Evolutionary conservation across 2,329 filamentous ascomycete species (phyloP).

Genomic region (Cercospora nicotianae): DNA sequence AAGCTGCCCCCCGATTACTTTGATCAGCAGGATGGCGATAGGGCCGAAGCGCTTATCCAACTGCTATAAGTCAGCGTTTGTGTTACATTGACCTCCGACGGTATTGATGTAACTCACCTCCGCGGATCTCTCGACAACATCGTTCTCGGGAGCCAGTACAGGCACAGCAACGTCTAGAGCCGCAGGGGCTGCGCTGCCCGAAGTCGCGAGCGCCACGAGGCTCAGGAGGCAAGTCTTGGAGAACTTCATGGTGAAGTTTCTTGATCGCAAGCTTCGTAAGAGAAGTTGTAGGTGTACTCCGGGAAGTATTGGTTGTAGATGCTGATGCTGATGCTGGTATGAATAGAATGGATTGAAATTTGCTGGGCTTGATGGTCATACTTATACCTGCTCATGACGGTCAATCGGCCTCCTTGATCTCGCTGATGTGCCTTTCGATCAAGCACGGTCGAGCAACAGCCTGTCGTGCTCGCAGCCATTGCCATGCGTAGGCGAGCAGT

Average conservation of each 20-base stretch:
- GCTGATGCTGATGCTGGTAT: not conserved
- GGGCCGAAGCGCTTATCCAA: not conserved
- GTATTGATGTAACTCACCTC: not conserved
- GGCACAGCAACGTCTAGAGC: not conserved
- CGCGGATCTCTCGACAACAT: not conserved
- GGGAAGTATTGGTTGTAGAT: not conserved
- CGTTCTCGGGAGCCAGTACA: not conserved
- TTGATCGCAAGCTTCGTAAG: not conserved
- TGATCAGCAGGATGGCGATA: slow-evolving; percentile 3
- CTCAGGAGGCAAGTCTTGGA: not conserved
- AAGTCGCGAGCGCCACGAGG: not conserved
- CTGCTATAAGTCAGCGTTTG: not conserved
- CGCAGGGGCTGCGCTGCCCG: not conserved
- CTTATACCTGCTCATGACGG: not conserved
- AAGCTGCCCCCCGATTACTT: slow-evolving; percentile 7
- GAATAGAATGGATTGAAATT: not conserved
- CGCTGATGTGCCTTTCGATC: too few relatives aligned
- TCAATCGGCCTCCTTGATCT: not conserved
- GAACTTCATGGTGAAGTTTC: not conserved
- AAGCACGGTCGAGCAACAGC: too few relatives aligned
- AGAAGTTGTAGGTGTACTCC: too few relatives aligned
- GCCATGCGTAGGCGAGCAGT: not conserved
- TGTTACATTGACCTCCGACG: too few relatives aligned
- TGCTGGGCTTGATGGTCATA: not conserved
- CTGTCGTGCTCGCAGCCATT: too few relatives aligned